Percentiles rank a stretch among this genome's conserved stretches.
These are phyloP conservation scores for Ustilago trichophora DNA, from an alignment of 1,284 basidiomycete species.

Conservation along the genomic window DNA sequence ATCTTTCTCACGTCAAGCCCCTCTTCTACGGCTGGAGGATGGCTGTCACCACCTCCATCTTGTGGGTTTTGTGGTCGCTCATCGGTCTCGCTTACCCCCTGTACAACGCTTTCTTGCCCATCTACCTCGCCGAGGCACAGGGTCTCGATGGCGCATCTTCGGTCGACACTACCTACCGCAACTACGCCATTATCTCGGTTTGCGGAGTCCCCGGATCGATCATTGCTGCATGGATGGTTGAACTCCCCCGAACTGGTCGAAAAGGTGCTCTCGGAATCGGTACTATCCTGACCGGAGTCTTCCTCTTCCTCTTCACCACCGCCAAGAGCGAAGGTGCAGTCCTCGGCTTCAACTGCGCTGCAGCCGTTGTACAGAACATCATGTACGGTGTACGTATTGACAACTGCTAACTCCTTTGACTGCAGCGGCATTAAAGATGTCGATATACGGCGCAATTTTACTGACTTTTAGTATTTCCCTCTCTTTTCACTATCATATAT, in stretches of 20 bases:
- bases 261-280: constrained; percentile 64
- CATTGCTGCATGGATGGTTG: constrained; percentile 63
- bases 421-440: too few species aligned
- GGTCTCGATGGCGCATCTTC: constrained; percentile 18
- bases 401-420: too few species aligned
- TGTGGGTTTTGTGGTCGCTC: constrained; percentile 62
- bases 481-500: too few species aligned
- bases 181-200: constrained; percentile 64
- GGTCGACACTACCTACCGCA: constrained; percentile 52
- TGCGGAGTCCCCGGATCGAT: constrained; percentile 65
- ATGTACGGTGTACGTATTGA: constrained; percentile 56
- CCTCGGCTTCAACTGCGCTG: constrained; percentile 61
- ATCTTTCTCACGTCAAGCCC: constrained; percentile 58
- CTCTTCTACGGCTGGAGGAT: constrained; percentile 56
- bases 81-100: constrained; percentile 66
- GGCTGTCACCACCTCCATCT: constrained; percentile 56
- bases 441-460: too few species aligned
- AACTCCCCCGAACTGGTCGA: constrained; percentile 61
- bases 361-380: constrained; percentile 53
- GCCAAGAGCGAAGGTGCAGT: constrained; percentile 47
- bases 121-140: constrained; percentile 53
- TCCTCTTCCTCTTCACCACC: constrained; percentile 63
- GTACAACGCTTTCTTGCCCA: constrained; percentile 65
- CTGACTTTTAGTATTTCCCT: too few species aligned
- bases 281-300: constrained; percentile 62